These are phyloP conservation scores for Ceratobasidium sp. DNA, from an alignment of 1,284 basidiomycete species.

Conservation along the genomic window DNA sequence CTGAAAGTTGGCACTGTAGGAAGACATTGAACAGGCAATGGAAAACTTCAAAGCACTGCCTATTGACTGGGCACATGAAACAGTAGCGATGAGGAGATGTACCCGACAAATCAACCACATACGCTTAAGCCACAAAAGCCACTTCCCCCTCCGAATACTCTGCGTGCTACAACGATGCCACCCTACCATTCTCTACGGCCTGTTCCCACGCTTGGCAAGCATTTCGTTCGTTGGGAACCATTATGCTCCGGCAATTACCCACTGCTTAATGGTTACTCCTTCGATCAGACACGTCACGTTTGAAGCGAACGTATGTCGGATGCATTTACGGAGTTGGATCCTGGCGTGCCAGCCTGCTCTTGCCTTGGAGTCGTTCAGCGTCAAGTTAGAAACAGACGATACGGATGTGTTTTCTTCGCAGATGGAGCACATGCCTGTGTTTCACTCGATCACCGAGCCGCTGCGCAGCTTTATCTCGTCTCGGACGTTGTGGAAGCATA, in stretches of 20 bases:
- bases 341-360: slow-evolving; percentile 8
- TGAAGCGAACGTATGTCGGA: background rate
- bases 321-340: slow-evolving; percentile 7
- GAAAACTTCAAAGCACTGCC: background rate
- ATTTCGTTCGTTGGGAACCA: background rate
- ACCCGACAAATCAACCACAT: slow-evolving; percentile 6
- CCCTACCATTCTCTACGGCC: background rate
- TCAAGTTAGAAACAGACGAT: background rate
- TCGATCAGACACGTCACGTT: slow-evolving; percentile 20
- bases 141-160: background rate
- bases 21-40: background rate
- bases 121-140: background rate
- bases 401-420: background rate
- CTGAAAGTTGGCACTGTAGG: background rate
- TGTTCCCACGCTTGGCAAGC: background rate
- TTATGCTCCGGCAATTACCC: background rate
- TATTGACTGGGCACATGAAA: slow-evolving; percentile 15
- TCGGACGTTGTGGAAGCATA: slow-evolving; percentile 14
- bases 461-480: background rate
- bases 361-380: background rate
- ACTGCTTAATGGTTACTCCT: background rate
- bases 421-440: background rate
- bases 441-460: background rate
- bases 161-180: background rate
- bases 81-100: background rate